Conservation (phyloP, 2,329 filamentous ascomycete species). For the Aspergillus cejpii region DNA sequence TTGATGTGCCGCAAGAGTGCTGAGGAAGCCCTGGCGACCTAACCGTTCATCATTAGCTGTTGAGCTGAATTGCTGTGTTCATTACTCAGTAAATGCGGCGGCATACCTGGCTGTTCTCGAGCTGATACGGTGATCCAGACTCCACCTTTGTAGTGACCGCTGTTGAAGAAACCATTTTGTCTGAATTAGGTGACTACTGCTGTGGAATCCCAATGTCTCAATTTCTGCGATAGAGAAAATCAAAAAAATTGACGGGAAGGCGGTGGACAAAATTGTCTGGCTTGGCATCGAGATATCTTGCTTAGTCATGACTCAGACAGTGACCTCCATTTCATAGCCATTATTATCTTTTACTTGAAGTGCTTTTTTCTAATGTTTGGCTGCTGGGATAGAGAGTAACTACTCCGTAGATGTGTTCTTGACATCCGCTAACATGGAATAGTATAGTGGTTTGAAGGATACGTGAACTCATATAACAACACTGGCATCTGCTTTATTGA, state of each 20-base stretch:
- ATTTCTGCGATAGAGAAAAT: constrained; percentile 26
- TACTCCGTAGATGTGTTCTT: no score
- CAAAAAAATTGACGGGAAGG: constrained; percentile 37
- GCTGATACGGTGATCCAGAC: constrained; percentile 43
- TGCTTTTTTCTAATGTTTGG: no score
- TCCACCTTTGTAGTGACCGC: constrained; percentile 38
- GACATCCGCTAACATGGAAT: no score
- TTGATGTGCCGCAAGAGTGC: constrained; percentile 55
- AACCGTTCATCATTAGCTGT: constrained; percentile 15
- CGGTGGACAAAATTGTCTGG: constrained; percentile 30
- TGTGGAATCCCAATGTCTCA: constrained; percentile 19
- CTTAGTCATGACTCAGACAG: neutral
- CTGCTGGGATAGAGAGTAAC: no score
- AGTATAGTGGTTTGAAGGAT: no score
- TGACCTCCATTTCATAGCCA: no score
- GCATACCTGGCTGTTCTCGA: constrained; percentile 44
- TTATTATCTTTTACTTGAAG: no score
- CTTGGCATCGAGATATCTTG: constrained; percentile 18
- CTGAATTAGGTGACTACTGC: constrained; percentile 13
- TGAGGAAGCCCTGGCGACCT: constrained; percentile 55
- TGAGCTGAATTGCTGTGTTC: constrained; percentile 1
- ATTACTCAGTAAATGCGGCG: neutral
- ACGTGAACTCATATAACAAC: no score
- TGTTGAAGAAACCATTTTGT: constrained; percentile 38
- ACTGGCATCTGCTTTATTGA: no score